Percentiles rank a stretch among this genome's conserved stretches.
These are phyloP conservation scores for Beauveria asiatica DNA, from an alignment of 2,329 filamentous ascomycete genomes.

Conservation along the genomic window DNA sequence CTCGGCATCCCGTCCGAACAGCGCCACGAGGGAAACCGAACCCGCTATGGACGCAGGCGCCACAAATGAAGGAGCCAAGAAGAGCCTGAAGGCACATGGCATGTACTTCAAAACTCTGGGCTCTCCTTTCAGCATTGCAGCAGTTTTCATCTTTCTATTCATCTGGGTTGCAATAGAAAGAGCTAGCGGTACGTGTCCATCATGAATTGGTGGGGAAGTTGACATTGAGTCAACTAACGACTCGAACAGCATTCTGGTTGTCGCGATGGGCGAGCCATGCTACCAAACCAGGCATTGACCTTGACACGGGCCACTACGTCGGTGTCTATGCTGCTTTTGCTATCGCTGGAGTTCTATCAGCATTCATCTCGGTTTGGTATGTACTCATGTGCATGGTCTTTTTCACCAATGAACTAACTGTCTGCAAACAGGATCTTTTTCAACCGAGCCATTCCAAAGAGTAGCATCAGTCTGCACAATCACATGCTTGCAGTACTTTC, in stretches of 20 bases:
- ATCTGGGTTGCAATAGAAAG: background rate
- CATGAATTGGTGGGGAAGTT: background rate
- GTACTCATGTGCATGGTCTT: background rate
- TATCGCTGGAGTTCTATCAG: background rate
- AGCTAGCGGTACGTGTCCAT: background rate
- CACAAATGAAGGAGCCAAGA: background rate
- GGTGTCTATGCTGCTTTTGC: background rate
- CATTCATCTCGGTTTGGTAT: background rate
- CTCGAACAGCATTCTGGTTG: constrained; percentile 1
- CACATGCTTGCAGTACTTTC: background rate
- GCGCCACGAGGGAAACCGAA: background rate
- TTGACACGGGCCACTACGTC: background rate
- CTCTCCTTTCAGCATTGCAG: background rate
- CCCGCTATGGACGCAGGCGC: background rate
- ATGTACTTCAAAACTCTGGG: background rate
- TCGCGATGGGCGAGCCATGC: background rate
- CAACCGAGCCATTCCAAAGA: background rate
- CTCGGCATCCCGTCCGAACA: background rate
- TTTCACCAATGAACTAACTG: background rate
- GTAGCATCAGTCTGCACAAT: background rate
- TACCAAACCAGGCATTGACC: background rate
- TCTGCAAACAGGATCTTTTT: background rate
- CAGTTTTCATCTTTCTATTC: background rate
- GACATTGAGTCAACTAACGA: background rate
- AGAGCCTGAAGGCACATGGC: background rate